These are phyloP conservation scores for Globisporangium nunn DNA, from an alignment of 352 stramenopile species.

Conservation along the genomic window DNA sequence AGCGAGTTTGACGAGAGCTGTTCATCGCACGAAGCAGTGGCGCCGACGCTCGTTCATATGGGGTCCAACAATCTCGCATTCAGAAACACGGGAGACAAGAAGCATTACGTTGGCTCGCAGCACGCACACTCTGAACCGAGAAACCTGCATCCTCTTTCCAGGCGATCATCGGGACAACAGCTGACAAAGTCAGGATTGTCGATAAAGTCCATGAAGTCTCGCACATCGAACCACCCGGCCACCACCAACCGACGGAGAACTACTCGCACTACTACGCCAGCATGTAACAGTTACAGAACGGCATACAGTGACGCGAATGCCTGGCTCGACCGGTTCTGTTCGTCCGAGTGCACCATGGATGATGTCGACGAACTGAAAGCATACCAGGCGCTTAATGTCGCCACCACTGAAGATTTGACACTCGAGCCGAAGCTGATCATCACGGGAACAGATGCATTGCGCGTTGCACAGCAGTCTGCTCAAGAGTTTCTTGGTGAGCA, in stretches of 20 bases:
- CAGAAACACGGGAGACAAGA: background rate
- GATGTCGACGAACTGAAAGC: background rate
- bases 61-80: background rate
- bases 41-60: background rate
- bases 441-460: constrained; percentile 24
- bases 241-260: background rate
- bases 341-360: background rate
- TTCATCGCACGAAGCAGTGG: background rate
- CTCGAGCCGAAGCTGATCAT: constrained; percentile 21
- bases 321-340: constrained; percentile 3
- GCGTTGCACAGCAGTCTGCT: constrained; percentile 24
- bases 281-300: background rate
- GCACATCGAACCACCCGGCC: background rate
- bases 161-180: background rate
- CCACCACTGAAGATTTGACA: background rate
- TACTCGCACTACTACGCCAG: background rate
- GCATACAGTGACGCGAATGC: constrained; percentile 7
- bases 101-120: background rate
- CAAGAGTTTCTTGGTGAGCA: constrained; percentile 25
- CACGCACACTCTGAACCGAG: background rate
- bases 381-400: constrained; percentile 12
- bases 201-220: background rate
- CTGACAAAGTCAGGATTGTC: background rate
- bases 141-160: background rate
- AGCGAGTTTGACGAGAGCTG: background rate